phyloP scores from a whole-genome alignment of 306 rosid genomes.

The Quercus agrifolia region DNA sequence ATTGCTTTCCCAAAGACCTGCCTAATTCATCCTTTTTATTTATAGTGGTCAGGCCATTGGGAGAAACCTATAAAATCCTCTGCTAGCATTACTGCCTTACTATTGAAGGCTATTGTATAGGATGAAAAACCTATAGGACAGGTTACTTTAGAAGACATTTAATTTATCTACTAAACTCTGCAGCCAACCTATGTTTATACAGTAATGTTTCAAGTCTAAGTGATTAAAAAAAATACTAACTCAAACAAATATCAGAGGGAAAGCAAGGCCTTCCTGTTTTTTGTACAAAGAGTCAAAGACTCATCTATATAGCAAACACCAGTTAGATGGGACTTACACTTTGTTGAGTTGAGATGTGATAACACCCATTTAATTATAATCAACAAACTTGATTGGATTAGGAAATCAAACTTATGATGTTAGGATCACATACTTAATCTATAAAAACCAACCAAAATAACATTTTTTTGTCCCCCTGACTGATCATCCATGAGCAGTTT shows the following conservation, averaged over 20 bases:
- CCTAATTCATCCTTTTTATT: background rate
- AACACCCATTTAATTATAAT: background rate
- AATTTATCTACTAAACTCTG: background rate
- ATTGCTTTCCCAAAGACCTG: background rate
- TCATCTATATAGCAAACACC: background rate
- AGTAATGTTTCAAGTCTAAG: background rate
- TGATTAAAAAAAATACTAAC: background rate
- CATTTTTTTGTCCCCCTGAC: background rate
- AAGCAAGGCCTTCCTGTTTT: no score
- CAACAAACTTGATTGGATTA: background rate
- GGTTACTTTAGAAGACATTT: background rate
- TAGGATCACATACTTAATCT: background rate
- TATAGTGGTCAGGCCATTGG: background rate
- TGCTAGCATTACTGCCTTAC: background rate
- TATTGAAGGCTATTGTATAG: background rate
- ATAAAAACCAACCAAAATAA: background rate
- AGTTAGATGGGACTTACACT: background rate
- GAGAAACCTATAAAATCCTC: background rate
- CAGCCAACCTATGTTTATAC: background rate
- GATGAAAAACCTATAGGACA: background rate
- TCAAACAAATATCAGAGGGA: background rate
- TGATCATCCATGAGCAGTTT: background rate
- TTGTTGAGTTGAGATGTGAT: background rate
- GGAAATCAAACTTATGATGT: background rate
- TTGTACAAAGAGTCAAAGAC: background rate